A percentile compares a stretch with the other conserved stretches of the same genome.
These are phyloP conservation scores for Leishmania lainsoni DNA, from an alignment of 208 protist species.

Conservation along the genomic window DNA sequence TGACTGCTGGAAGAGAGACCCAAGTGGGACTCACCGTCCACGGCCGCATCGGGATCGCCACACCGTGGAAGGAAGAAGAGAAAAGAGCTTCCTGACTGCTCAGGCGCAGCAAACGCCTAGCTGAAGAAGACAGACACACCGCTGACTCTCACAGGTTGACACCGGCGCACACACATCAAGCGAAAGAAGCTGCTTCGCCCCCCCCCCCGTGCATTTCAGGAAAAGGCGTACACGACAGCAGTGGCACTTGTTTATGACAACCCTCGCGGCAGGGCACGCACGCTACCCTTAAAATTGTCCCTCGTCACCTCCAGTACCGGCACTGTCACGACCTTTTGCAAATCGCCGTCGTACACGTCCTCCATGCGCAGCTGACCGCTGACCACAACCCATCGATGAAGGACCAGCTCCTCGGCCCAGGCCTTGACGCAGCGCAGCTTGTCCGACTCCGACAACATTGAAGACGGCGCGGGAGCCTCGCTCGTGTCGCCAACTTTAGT, in stretches of 20 bases:
- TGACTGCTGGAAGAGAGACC: neutral
- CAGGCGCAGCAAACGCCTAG: neutral
- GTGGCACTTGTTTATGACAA: neutral
- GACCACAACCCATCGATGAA: slow-evolving; percentile 40
- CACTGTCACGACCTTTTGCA: slow-evolving; percentile 42
- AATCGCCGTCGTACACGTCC: slow-evolving; percentile 45
- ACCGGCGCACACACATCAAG: neutral
- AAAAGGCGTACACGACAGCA: neutral
- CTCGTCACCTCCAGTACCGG: slow-evolving; percentile 43
- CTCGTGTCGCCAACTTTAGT: neutral
- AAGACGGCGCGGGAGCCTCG: neutral
- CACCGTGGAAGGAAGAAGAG: neutral
- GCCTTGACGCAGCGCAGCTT: slow-evolving; percentile 22
- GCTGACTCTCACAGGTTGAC: neutral
- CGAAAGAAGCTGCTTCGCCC: neutral
- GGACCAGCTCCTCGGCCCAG: slow-evolving; percentile 21
- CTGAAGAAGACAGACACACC: neutral
- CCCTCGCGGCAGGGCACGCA: neutral
- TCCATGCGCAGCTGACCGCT: slow-evolving; percentile 59
- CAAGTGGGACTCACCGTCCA: neutral
- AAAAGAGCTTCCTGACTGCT: neutral
- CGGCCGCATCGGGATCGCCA: too few relatives aligned
- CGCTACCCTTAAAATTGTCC: slow-evolving; percentile 25
- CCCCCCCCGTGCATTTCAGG: neutral
- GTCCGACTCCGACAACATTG: neutral